Base-by-base conservation (phyloP, 2,329 filamentous ascomycete genomes). In the Sclerotinia trifoliorum region DNA sequence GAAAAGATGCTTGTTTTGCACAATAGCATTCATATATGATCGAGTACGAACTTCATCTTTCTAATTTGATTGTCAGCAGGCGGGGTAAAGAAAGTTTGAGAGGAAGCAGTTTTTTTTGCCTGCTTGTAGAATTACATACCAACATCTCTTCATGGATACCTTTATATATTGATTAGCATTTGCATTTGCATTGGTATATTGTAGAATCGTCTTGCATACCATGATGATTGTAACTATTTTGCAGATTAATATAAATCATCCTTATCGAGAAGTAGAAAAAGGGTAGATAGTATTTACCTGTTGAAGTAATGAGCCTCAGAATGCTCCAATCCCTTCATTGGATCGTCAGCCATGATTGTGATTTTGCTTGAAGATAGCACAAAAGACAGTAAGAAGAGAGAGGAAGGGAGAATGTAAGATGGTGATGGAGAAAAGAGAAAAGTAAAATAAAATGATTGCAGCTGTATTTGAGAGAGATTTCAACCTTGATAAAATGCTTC, bases 221-320 rank as follows among this genome's bases (percentile, higher is more conserved):
- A 86, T 98, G 94, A 82, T 98, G 95, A 80, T 98, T 96, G 81
- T 98, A 98, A 81, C 94, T 97, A 80, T 69, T 24, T 44, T 39
- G 67, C 67, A 70, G 68, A 69, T 78, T 70, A 77, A 72, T 65
- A 68, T 68, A 29, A 67, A 35, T 44, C 8, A 54, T 44, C 51
- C 39, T 60, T 35, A 54, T 54, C 26, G 48, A 63, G 21, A 26
- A 42, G 13, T 29, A 17, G 29, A 65, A 11, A 46, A 57, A 51
- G 55, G 46, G 32, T 32, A 49, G 78, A 73, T 32, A 39, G 39
- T 39, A 39, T 76, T 72, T 82, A 96, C 94, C 93, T 97, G 83
- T 97, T 98, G 84, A 98, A 98, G 85, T 98, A 99, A 81, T 98
- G 95, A 81, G 96, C 93, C 85, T 99, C 95, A 73, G 94, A 95